Evolutionary conservation across 768 basidiomycete genomes (phyloP).

Genomic region (Pleurotus giganteus): DNA sequence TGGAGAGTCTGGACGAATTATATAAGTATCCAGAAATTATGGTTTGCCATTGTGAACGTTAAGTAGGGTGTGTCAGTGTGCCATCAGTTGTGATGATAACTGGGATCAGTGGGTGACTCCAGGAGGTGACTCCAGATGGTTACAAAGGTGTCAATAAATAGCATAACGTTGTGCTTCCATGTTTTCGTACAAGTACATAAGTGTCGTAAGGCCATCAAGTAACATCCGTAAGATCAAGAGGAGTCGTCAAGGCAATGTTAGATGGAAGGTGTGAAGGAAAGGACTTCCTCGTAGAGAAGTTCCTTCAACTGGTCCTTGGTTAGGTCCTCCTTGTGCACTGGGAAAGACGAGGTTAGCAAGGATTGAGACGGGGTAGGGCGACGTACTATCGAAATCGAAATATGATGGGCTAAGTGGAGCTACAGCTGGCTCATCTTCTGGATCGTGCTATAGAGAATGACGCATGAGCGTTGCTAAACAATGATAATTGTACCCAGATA

Average conservation of each 20-base stretch:
- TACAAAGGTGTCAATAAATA: constrained; percentile 5
- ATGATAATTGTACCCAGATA: constrained; percentile 10
- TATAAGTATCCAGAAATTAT: too few species aligned
- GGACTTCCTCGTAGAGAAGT: constrained; percentile 81
- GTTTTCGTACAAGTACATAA: constrained; percentile 3
- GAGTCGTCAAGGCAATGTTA: constrained; percentile 24
- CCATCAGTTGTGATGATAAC: too few species aligned
- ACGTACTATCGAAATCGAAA: constrained; percentile 86
- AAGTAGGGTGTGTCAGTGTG: too few species aligned
- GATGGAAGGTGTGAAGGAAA: constrained; percentile 68
- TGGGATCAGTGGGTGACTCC: too few species aligned
- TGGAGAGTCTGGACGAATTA: too few species aligned
- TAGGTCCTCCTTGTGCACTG: constrained; percentile 72
- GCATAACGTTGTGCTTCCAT: constrained; percentile 9
- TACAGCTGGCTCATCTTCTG: constrained; percentile 87
- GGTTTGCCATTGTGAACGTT: too few species aligned
- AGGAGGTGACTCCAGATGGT: too few species aligned
- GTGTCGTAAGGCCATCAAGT: background rate
- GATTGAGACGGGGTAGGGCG: background rate
- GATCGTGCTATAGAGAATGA: constrained; percentile 64
- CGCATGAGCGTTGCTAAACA: constrained; percentile 11
- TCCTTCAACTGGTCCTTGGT: constrained; percentile 80
- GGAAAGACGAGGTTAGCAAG: constrained; percentile 10
- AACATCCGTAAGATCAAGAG: background rate
- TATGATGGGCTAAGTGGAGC: constrained; percentile 78